Evolutionary conservation across 345 rosid species (phyloP).

Genomic region (Lumnitzera racemosa): DNA sequence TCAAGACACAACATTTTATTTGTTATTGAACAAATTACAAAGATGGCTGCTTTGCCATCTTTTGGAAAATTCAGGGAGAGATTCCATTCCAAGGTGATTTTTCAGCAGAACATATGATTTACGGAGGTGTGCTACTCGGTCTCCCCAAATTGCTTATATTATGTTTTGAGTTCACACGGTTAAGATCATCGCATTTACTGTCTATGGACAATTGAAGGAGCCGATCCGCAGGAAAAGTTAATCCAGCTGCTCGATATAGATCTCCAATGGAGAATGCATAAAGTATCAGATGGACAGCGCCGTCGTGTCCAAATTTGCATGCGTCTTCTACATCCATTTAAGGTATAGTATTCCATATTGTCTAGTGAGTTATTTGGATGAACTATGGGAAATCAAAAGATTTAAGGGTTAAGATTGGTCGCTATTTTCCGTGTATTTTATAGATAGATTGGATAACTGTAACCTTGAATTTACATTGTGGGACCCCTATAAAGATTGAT

Average conservation of each 20-base stretch:
- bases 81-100: conserved; percentile 97
- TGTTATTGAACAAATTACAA: background rate
- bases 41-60: background rate
- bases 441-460: background rate
- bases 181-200: background rate
- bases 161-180: background rate
- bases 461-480: too few species aligned
- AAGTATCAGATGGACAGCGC: conserved; percentile 95
- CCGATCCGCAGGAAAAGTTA: conserved; percentile 74
- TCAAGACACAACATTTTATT: background rate
- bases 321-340: conserved; percentile 92
- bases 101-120: conserved; percentile 93
- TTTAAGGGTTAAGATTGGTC: too few species aligned
- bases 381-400: too few species aligned
- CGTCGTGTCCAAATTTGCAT: conserved; percentile 96
- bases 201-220: conserved; percentile 67
- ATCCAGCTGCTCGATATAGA: conserved; percentile 93
- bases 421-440: too few species aligned
- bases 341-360: conserved; percentile 34
- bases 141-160: background rate
- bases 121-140: conserved; percentile 54
- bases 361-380: background rate
- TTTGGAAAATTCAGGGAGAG: conserved; percentile 56
- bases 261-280: conserved; percentile 96
- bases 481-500: too few species aligned